A percentile compares a stretch with the other conserved stretches of the same genome.
phyloP scores from a whole-genome alignment of 2,329 filamentous ascomycete species.

The Colletotrichum siamense region DNA sequence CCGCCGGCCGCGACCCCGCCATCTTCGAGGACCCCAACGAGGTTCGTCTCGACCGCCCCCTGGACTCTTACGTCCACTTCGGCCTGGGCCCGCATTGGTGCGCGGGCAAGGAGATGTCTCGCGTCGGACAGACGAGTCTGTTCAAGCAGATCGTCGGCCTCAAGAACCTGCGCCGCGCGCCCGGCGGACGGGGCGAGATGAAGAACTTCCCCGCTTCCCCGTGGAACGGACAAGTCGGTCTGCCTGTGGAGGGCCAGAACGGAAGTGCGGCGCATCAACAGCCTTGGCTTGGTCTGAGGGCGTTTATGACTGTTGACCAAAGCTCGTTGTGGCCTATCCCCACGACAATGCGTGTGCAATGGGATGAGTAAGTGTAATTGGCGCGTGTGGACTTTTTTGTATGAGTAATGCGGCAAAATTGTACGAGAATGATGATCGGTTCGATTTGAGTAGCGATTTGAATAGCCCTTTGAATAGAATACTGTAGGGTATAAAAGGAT shows the following conservation, averaged over 20 bases:
- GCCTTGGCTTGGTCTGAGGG: slow-evolving; percentile 26
- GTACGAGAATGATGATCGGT: background rate
- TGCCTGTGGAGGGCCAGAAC: slow-evolving; percentile 6
- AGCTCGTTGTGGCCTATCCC: slow-evolving; percentile 27
- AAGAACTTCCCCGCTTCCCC: slow-evolving; percentile 25
- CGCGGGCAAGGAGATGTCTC: slow-evolving; percentile 39
- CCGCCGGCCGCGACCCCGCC: slow-evolving; percentile 50
- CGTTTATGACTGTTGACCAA: slow-evolving; percentile 29
- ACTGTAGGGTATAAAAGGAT: background rate
- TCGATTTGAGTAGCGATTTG: background rate
- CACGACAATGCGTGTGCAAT: slow-evolving; percentile 27
- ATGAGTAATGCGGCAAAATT: background rate
- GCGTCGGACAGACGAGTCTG: slow-evolving; percentile 24
- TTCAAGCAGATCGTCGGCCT: slow-evolving; percentile 29
- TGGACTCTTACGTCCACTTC: slow-evolving; percentile 57
- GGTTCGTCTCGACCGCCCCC: slow-evolving; percentile 55
- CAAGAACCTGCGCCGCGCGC: slow-evolving; percentile 26
- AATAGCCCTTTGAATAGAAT: background rate
- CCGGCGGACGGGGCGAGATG: slow-evolving; percentile 26
- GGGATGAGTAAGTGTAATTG: slow-evolving; percentile 21
- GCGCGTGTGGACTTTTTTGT: background rate
- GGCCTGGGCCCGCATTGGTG: slow-evolving; percentile 55
- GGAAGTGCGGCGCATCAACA: background rate
- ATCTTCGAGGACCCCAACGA: slow-evolving; percentile 55
- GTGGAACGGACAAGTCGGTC: slow-evolving; percentile 26